Conservation (phyloP, 345 rosid species). For the Populus tremula region DNA sequence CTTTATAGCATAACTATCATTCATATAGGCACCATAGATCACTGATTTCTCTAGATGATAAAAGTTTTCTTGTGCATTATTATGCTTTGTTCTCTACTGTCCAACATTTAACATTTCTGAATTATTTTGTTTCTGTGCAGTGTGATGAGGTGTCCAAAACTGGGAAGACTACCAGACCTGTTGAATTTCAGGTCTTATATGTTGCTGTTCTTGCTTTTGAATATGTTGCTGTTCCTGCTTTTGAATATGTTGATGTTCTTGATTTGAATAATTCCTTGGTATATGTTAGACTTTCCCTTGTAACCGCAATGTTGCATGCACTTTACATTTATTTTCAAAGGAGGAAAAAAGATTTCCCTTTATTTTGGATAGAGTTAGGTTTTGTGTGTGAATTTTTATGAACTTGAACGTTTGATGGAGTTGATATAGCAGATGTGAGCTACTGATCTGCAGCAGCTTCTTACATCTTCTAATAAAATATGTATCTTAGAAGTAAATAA, state of each 20-base stretch:
- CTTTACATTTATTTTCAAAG: not conserved
- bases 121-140: constrained; percentile 32
- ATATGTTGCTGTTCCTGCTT: no score
- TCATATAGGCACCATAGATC: no score
- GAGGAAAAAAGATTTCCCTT: no score
- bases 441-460: no score
- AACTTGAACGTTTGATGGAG: not conserved
- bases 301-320: not conserved
- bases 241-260: no score
- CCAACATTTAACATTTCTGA: not conserved
- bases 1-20: no score
- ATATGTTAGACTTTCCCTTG: not conserved
- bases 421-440: no score
- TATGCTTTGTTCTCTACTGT: not conserved
- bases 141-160: constrained; percentile 52
- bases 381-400: not conserved
- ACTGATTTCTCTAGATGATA: no score
- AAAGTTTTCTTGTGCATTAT: not conserved
- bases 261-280: not conserved
- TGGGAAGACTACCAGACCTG: constrained; percentile 53
- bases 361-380: not conserved
- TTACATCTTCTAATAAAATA: no score
- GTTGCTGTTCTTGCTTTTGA: not conserved
- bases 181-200: constrained; percentile 53
- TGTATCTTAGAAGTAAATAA: no score